A percentile compares a stretch with the other conserved stretches of the same genome.
These are phyloP conservation scores for Cordia subcordata DNA, from an alignment of 257 asterid genomes.

Conservation along the genomic window DNA sequence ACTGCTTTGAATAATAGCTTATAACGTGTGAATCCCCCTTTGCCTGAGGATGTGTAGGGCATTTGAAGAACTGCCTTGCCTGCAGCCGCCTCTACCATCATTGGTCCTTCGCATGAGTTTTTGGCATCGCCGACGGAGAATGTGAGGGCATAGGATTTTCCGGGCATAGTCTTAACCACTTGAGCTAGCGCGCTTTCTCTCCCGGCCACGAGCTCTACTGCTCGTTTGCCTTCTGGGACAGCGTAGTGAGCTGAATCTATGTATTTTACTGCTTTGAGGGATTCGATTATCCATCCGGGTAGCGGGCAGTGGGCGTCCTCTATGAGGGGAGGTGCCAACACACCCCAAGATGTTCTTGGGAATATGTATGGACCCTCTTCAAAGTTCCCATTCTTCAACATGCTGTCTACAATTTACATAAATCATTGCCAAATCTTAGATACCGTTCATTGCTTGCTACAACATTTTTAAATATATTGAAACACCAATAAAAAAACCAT, in stretches of 20 bases:
- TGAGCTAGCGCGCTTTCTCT: conserved; percentile 25
- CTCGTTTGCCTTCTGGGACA: conserved; percentile 23
- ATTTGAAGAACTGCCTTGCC: conserved; percentile 12
- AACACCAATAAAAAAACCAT: no score
- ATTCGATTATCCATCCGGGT: conserved; percentile 28
- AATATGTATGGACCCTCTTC: conserved; percentile 28
- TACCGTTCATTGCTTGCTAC: no score
- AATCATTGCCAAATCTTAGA: neutral
- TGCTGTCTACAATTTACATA: conserved; percentile 8
- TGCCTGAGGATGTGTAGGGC: conserved; percentile 16
- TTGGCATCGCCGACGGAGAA: conserved; percentile 28
- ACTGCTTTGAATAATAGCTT: conserved; percentile 13
- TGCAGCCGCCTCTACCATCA: conserved; percentile 20
- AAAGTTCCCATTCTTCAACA: conserved; percentile 26
- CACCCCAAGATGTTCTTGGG: conserved; percentile 25
- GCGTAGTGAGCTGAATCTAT: conserved; percentile 17
- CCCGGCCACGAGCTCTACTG: conserved; percentile 24
- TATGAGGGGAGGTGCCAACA: conserved; percentile 22
- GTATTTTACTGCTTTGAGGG: conserved; percentile 34
- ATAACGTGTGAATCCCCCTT: conserved; percentile 16
- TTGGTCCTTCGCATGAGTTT: conserved; percentile 24
- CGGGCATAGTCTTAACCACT: conserved; percentile 12
- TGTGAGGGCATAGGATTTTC: conserved; percentile 14
- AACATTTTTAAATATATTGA: no score
- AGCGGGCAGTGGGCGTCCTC: conserved; percentile 24